A percentile compares a stretch with the other conserved stretches of the same genome.
These are phyloP conservation scores for Salvia sclarea DNA, from an alignment of 305 asterid species.

Conservation along the genomic window DNA sequence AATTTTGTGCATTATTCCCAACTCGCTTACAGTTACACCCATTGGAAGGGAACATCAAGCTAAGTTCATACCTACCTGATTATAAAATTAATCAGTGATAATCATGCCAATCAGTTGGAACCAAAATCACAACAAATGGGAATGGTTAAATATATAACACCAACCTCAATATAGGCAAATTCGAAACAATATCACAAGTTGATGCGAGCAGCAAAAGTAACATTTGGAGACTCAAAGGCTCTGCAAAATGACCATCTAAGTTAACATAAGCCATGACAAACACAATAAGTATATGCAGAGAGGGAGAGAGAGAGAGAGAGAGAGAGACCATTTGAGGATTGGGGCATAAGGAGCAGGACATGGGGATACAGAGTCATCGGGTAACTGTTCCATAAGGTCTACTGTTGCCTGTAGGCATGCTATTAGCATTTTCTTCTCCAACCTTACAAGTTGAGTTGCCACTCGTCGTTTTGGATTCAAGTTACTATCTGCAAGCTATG, in stretches of 20 bases:
- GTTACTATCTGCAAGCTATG: slow-evolving; percentile 64
- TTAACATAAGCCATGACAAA: slow-evolving; percentile 21
- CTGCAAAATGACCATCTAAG: slow-evolving; percentile 33
- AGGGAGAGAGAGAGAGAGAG: slow-evolving; percentile 30
- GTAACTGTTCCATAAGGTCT: slow-evolving; percentile 75
- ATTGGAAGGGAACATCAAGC: too few species aligned
- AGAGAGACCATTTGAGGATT: slow-evolving; percentile 56
- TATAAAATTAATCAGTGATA: too few species aligned
- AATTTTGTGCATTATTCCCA: too few species aligned
- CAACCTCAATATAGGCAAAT: slow-evolving; percentile 34
- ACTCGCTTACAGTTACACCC: too few species aligned
- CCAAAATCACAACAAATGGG: too few species aligned
- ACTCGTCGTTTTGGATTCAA: slow-evolving; percentile 80
- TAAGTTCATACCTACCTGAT: too few species aligned
- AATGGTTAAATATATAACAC: background rate
- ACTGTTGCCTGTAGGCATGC: slow-evolving; percentile 74
- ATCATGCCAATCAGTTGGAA: too few species aligned
- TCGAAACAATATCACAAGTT: slow-evolving; percentile 30
- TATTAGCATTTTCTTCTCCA: slow-evolving; percentile 78
- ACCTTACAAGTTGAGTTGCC: slow-evolving; percentile 84
- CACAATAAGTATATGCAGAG: background rate
- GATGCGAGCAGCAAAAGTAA: slow-evolving; percentile 31
- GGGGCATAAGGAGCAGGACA: slow-evolving; percentile 95
- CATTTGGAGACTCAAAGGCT: slow-evolving; percentile 23
- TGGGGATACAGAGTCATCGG: slow-evolving; percentile 79